phyloP scores from a whole-genome alignment of 2,329 filamentous ascomycete genomes.

The Apiospora pterosperma region DNA sequence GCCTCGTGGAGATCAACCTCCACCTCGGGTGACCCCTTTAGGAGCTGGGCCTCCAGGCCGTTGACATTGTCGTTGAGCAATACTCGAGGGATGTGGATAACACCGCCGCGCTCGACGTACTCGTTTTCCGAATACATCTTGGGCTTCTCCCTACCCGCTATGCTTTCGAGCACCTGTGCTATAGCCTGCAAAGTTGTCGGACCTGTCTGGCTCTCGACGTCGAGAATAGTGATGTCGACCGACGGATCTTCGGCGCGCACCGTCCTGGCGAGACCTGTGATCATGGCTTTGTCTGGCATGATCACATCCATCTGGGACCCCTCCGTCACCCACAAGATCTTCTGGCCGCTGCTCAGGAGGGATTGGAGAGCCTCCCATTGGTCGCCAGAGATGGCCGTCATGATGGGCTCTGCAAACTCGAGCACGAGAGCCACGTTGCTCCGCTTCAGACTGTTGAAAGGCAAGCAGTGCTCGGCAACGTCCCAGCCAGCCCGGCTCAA shows the following conservation, averaged over 20 bases:
- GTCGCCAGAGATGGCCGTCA: neutral
- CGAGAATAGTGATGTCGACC: neutral
- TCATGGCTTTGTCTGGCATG: neutral
- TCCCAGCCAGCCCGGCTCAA: too few relatives aligned
- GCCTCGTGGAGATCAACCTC: slow-evolving; percentile 25
- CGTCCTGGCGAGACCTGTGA: neutral
- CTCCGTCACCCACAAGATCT: neutral
- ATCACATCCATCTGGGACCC: neutral
- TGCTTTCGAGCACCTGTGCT: neutral
- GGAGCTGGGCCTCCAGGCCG: neutral
- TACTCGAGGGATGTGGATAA: neutral
- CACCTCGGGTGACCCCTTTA: neutral
- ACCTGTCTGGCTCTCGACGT: neutral
- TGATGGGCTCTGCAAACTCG: neutral
- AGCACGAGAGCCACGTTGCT: neutral
- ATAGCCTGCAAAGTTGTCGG: neutral
- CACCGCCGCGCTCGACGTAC: neutral
- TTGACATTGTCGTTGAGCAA: neutral
- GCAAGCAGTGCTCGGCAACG: too few relatives aligned
- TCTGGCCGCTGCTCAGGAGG: neutral
- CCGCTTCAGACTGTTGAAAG: too few relatives aligned
- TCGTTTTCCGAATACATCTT: neutral
- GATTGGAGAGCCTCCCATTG: neutral
- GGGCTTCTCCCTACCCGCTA: too few relatives aligned
- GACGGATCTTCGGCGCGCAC: neutral